phyloP scores from a whole-genome alignment of 345 rosid genomes.

The Diplotaxis tenuifolia region DNA sequence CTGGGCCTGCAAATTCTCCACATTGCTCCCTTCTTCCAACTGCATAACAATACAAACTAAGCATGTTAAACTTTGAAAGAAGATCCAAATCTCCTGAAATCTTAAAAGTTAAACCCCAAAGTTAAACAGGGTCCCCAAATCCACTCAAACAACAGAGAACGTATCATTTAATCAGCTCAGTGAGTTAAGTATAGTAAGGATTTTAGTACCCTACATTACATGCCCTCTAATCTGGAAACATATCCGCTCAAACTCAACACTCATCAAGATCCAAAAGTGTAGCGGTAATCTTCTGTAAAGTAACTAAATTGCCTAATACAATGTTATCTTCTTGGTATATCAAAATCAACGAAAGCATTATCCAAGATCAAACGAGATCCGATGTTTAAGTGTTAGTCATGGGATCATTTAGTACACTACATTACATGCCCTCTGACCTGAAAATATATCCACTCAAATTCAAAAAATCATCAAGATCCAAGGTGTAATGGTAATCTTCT shows the following conservation, averaged over 20 bases:
- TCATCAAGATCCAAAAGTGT: conserved; percentile 2
- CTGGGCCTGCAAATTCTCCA: conserved; percentile 82
- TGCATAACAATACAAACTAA: conserved; percentile 30
- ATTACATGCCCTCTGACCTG: not conserved
- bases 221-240: conserved; percentile 3
- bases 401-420: not conserved
- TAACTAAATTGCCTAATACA: not conserved
- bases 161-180: not conserved
- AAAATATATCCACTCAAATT: not conserved
- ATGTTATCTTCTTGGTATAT: not conserved
- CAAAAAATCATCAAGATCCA: conserved; percentile 9
- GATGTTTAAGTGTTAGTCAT: too few species aligned
- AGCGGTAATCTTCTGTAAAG: not conserved
- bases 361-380: too few species aligned
- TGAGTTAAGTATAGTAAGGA: not conserved
- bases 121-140: not conserved
- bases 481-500: not conserved
- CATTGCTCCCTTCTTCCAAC: conserved; percentile 83
- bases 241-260: not conserved
- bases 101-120: not conserved
- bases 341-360: not conserved
- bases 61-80: not conserved
- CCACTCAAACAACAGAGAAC: not conserved
- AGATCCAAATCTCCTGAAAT: not conserved
- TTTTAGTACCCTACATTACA: not conserved